Conservation (phyloP, 2,329 filamentous ascomycete genomes). For the Diaporthe ilicicola region DNA sequence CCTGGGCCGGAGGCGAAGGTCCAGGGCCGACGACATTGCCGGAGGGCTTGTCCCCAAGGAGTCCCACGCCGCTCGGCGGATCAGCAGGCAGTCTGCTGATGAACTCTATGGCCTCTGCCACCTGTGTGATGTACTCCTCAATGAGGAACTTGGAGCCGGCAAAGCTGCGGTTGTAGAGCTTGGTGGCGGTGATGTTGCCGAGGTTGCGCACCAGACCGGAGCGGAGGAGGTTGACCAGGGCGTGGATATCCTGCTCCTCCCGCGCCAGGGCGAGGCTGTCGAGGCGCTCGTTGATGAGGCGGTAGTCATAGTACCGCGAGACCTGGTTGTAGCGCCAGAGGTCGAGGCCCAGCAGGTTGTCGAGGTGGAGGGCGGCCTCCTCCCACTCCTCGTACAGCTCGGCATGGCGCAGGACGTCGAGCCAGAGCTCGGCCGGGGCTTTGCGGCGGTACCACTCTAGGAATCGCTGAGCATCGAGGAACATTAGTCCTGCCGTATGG, state of each 20-base stretch:
- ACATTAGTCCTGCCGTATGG: background rate
- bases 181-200: slow-evolving; percentile 86
- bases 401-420: slow-evolving; percentile 71
- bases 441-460: slow-evolving; percentile 72
- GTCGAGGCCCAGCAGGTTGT: slow-evolving; percentile 81
- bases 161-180: slow-evolving; percentile 85
- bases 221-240: slow-evolving; percentile 80
- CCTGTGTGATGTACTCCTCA: slow-evolving; percentile 87
- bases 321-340: slow-evolving; percentile 85
- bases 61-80: slow-evolving; percentile 26
- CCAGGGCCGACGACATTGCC: background rate
- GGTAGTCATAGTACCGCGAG: slow-evolving; percentile 85
- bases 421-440: slow-evolving; percentile 70
- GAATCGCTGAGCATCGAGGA: slow-evolving; percentile 63
- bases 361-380: slow-evolving; percentile 82
- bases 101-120: slow-evolving; percentile 82
- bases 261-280: slow-evolving; percentile 62
- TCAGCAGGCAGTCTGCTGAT: slow-evolving; percentile 68
- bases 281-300: slow-evolving; percentile 81
- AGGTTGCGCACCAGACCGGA: slow-evolving; percentile 84
- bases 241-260: slow-evolving; percentile 68
- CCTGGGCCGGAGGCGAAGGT: background rate
- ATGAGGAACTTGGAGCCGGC: slow-evolving; percentile 90
- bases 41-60: background rate
- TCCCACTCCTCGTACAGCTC: slow-evolving; percentile 86